Base-by-base conservation (phyloP, 2,329 filamentous ascomycete species). In the Berkeleyomyces rouxiae region DNA sequence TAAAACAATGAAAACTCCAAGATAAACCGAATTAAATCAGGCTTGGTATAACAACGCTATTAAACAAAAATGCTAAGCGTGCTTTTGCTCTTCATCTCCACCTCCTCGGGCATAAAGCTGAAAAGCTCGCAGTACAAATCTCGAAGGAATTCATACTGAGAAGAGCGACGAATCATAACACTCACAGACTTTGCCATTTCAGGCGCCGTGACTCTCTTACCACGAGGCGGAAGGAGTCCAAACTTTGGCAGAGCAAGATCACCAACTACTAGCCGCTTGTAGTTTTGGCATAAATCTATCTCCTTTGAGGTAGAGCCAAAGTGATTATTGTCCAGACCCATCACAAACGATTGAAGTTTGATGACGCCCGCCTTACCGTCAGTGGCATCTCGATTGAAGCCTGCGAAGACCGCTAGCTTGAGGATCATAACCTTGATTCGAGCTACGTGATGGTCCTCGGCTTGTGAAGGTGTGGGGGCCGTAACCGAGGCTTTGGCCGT, bases 61-160 rank as follows among this genome's bases (percentile, higher is more conserved):
- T 70, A 83, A 16, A 85, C 77, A 16, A 74, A 74, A 64, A 88
- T 85, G 65, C 79, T 82, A 58, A 85, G 76, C 63, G 51, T 55
- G 51, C 33, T 37, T 37, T 55, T 55, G 51, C 51, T 86, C 66
- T 85, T 78, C 61, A 78, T 75, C 57, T 86, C 83, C 0, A 83
- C 85, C 68, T 96, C 90, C 62, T 96, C 89, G 13, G 90, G 74
- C 58, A 86, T 82, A 69, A 92, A 92, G 3, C 89, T 87, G 71
- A 95, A 95, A 2, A 96, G 90, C 47, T 92, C 78, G 61, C 82
- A 81, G 74, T 88, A 96, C 11, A 96, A 77, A 68, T 96, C 90
- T 59, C 83, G 79, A 66, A 96, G 75, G 78, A 92, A 96, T 7
- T 77, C 77, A 72, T 93, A 93, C 68, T 90, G 83, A 63, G 82